Conservation (phyloP, 352 stramenopile genomes). For the Phytophthora idaei region DNA sequence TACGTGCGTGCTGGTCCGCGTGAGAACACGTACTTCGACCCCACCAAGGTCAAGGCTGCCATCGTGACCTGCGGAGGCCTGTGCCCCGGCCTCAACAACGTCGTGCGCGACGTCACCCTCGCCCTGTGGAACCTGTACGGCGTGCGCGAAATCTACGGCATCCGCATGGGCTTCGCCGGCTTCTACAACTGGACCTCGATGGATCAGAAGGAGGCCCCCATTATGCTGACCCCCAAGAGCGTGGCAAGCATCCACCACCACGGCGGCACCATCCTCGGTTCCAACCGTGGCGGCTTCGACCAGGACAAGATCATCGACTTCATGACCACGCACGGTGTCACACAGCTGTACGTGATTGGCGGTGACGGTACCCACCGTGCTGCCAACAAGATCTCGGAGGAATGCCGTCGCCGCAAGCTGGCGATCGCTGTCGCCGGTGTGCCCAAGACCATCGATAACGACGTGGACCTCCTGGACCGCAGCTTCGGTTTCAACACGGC, state of each 20-base stretch:
- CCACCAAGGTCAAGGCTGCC: constrained; percentile 80
- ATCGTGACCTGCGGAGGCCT: constrained; percentile 95
- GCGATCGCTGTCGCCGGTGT: constrained; percentile 96
- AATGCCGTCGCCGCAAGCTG: constrained; percentile 75
- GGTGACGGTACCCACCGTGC: constrained; percentile 98
- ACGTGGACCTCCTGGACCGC: constrained; percentile 98
- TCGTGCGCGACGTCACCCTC: constrained; percentile 96
- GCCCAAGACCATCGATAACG: constrained; percentile 99
- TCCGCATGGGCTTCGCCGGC: constrained; percentile 81
- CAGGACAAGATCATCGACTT: constrained; percentile 97
- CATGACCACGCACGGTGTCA: constrained; percentile 88
- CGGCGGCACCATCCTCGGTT: constrained; percentile 95
- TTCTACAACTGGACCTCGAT: constrained; percentile 86
- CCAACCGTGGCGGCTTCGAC: constrained; percentile 96
- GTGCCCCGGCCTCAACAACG: constrained; percentile 98
- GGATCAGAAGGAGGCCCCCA: constrained; percentile 77
- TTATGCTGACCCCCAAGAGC: constrained; percentile 74
- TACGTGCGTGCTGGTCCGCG: constrained; percentile 84
- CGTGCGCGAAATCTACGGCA: constrained; percentile 83
- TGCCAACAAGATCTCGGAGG: constrained; percentile 91
- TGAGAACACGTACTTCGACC: constrained; percentile 76
- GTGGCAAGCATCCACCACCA: constrained; percentile 88
- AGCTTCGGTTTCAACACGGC: constrained; percentile 98
- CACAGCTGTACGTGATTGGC: constrained; percentile 97
- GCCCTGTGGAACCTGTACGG: constrained; percentile 91